phyloP scores from a whole-genome alignment of 176 grass and related monocot species.

The Eremochloa ophiuroides region DNA sequence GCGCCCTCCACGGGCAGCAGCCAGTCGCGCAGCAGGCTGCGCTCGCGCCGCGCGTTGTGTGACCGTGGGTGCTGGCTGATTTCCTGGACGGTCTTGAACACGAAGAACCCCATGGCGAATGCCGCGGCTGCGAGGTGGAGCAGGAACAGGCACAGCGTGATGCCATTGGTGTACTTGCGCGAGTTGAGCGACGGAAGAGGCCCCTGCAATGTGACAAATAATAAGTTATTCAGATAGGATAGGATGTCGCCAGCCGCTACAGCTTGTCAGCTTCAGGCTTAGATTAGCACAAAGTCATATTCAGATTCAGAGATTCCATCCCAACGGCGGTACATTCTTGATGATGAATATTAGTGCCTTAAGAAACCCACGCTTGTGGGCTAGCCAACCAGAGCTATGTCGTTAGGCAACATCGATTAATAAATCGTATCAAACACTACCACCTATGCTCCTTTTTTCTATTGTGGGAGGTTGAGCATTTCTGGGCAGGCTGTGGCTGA shows the following conservation, averaged over 20 bases:
- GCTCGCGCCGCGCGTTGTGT: slow-evolving; percentile 25
- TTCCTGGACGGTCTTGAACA: slow-evolving; percentile 51
- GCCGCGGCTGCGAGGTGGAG: slow-evolving; percentile 51
- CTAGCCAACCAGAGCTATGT: no score
- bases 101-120: slow-evolving; percentile 61
- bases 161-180: slow-evolving; percentile 67
- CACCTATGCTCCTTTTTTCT: slow-evolving; percentile 7
- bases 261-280: slow-evolving; percentile 3
- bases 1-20: slow-evolving; percentile 79
- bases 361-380: no score
- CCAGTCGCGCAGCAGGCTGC: slow-evolving; percentile 59
- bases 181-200: slow-evolving; percentile 61
- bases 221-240: not conserved
- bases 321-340: not conserved
- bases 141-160: slow-evolving; percentile 74
- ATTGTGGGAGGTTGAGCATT: not conserved
- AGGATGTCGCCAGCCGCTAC: not conserved
- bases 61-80: slow-evolving; percentile 34
- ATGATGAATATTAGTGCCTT: not conserved
- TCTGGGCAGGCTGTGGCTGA: no score
- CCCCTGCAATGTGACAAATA: slow-evolving; percentile 24
- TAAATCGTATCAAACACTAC: slow-evolving; percentile 33
- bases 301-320: slow-evolving; percentile 24
- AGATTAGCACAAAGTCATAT: not conserved
- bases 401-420: slow-evolving; percentile 20